phyloP scores from a whole-genome alignment of 2,329 filamentous ascomycete species.

The Pestalotiopsis sp. region DNA sequence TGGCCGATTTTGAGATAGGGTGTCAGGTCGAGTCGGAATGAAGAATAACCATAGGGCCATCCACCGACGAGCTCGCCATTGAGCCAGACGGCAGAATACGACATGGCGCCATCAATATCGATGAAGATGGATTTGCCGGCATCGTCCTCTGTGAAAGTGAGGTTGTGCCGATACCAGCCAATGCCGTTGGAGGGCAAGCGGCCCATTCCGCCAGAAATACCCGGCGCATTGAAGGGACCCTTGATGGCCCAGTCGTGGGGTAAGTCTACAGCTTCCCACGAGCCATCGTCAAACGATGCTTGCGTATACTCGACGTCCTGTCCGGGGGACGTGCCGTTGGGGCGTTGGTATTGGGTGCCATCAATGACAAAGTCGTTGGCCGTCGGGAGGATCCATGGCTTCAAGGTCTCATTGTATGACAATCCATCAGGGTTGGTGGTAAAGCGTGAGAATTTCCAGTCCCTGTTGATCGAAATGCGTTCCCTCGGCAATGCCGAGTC shows the following conservation, averaged over 20 bases:
- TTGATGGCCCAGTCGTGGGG: conserved; percentile 49
- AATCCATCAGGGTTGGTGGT: conserved; percentile 35
- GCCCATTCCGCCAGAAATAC: conserved; percentile 41
- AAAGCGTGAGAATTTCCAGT: conserved; percentile 38
- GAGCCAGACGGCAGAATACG: conserved; percentile 54
- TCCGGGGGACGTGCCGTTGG: conserved; percentile 25
- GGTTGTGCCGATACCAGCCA: conserved; percentile 50
- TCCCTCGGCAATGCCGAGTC: conserved; percentile 24
- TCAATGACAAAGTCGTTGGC: conserved; percentile 32
- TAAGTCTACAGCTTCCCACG: conserved; percentile 40
- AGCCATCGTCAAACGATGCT: conserved; percentile 27
- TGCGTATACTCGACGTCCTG: conserved; percentile 30
- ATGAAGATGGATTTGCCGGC: conserved; percentile 24
- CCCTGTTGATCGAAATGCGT: conserved; percentile 34
- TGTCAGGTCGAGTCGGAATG: conserved; percentile 53
- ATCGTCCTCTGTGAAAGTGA: conserved; percentile 27
- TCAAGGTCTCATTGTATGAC: conserved; percentile 31
- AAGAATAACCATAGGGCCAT: conserved; percentile 55
- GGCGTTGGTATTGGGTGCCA: conserved; percentile 26
- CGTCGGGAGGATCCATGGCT: conserved; percentile 35
- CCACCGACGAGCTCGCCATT: conserved; percentile 52
- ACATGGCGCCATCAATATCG: conserved; percentile 52
- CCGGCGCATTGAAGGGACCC: conserved; percentile 38
- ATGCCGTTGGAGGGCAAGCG: conserved; percentile 54
- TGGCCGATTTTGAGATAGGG: conserved; percentile 37